Evolutionary conservation across 2,329 filamentous ascomycete genomes (phyloP), one percentile per base, ranked within the genome.

Genomic region (Hypoxylon sp.): DNA sequence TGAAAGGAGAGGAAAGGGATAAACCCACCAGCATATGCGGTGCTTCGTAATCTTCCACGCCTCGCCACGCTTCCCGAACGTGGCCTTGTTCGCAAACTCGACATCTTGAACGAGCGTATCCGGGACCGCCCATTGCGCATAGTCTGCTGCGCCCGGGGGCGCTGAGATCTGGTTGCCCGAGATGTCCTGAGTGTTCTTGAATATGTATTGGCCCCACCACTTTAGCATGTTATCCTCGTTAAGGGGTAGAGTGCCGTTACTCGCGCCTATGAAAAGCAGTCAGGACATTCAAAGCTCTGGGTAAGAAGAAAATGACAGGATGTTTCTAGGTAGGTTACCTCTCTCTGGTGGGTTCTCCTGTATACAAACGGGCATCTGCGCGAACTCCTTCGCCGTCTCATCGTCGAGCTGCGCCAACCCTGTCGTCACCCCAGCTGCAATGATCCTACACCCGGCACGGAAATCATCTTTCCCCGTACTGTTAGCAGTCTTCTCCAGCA

Each of bases 21-120:
- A 44, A n/a, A 77, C 84, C 74, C 74, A 89, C 88, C 88, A 91
- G 81, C 88, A 90, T 61, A 90, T 86, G 5, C 88, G 82, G 71
- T 89, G 84, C 71, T 88, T 85, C 58, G 84, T 83, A 75, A 88
- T 82, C 65, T 85, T 82, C 86, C 85, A 89, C 44, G 76, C 72
- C 11, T 79, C 80, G 30, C 83, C 82, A 19, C 83, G 82, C 50
- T 82, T 80, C 7, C 87, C 88, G 67, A 88, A 90, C 66, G 88
- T 89, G 1, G 85, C 79, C 47, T 82, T 76, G 58, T 84, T 85
- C 2, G 85, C 82, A 46, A 85, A 77, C n/a, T 80, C 73, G 39
- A 90, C 85, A 62, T 90, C 87, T 43, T 85, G 77, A 72, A 87
- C 85, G 8, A 90, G 79, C 19, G 76, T 75, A 1, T 76, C 76